Conservation (phyloP, 202 grass and related monocot genomes). For the Hordeum pubiflorum region DNA sequence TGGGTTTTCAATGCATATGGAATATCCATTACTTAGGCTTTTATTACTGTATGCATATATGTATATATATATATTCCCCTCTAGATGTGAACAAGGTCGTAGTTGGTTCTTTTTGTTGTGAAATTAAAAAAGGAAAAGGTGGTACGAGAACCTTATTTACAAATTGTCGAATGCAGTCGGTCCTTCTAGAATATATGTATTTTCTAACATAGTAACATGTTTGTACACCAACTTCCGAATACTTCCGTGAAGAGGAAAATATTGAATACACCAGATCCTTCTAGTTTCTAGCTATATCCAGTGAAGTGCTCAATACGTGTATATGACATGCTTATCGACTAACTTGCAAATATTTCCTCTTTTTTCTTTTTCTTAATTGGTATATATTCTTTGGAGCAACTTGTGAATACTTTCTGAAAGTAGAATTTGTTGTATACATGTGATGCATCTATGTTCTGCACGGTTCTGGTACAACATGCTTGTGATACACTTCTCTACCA, state of each 20-base stretch:
- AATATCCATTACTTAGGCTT: conserved; percentile 13
- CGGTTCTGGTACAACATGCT: not conserved
- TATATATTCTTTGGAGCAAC: not conserved
- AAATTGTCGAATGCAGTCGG: not conserved
- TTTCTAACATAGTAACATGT: not conserved
- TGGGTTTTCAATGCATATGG: not conserved
- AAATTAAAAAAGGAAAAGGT: not conserved
- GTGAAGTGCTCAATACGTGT: not conserved
- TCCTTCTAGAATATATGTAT: not conserved
- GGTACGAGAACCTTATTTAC: not conserved
- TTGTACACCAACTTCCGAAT: not conserved
- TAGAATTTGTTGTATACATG: not conserved
- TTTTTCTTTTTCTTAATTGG: not conserved
- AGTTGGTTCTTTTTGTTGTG: not conserved
- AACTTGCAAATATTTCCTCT: conserved; percentile 18
- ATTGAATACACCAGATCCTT: not conserved
- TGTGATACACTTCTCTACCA: conserved; percentile 9
- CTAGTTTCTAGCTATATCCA: not conserved
- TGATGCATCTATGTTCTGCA: not conserved
- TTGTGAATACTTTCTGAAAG: conserved; percentile 15
- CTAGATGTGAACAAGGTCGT: not conserved
- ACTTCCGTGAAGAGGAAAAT: not conserved
- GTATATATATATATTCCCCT: not conserved
- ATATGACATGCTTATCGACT: conserved; percentile 2
- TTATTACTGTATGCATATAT: not conserved